Conservation (phyloP, 805 yeast genomes). For the Yarrowia sp. region DNA sequence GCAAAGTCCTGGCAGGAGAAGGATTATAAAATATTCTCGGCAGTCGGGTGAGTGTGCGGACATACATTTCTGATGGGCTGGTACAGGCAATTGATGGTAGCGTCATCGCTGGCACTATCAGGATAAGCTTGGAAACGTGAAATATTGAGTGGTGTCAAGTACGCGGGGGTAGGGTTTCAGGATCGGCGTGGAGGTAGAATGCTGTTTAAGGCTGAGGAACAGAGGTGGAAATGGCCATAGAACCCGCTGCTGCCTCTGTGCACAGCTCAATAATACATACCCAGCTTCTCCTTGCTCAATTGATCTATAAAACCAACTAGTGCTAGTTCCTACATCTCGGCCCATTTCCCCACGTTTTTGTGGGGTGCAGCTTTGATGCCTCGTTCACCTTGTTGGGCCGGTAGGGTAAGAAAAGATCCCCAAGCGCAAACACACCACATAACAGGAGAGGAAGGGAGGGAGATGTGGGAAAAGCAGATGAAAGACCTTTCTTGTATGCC, state of each 20-base stretch:
- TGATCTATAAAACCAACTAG: slow-evolving; percentile 7
- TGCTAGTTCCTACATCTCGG: slow-evolving; percentile 11
- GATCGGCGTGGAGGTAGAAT: slow-evolving; percentile 18
- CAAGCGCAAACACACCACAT: too few species aligned
- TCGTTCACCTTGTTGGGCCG: slow-evolving; percentile 30
- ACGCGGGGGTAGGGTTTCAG: slow-evolving; percentile 31
- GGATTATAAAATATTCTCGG: background rate
- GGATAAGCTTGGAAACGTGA: background rate
- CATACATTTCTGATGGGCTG: too few species aligned
- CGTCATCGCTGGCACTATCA: too few species aligned
- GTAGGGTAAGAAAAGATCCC: slow-evolving; percentile 14
- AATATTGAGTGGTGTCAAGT: background rate
- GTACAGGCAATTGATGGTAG: too few species aligned
- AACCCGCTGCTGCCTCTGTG: background rate
- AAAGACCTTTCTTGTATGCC: too few species aligned
- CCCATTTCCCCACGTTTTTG: slow-evolving; percentile 36
- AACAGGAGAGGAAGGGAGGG: too few species aligned
- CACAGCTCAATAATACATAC: background rate
- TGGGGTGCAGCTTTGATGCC: slow-evolving; percentile 38
- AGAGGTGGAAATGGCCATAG: too few species aligned
- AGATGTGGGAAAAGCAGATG: too few species aligned
- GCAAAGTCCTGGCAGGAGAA: slow-evolving; percentile 18
- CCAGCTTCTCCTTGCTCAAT: background rate
- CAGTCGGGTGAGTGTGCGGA: too few species aligned
- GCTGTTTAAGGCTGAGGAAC: background rate